Evolutionary conservation across 2,329 filamentous ascomycete genomes (phyloP), one percentile per base, ranked within the genome.

Genomic region (Talaromyces sp.): DNA sequence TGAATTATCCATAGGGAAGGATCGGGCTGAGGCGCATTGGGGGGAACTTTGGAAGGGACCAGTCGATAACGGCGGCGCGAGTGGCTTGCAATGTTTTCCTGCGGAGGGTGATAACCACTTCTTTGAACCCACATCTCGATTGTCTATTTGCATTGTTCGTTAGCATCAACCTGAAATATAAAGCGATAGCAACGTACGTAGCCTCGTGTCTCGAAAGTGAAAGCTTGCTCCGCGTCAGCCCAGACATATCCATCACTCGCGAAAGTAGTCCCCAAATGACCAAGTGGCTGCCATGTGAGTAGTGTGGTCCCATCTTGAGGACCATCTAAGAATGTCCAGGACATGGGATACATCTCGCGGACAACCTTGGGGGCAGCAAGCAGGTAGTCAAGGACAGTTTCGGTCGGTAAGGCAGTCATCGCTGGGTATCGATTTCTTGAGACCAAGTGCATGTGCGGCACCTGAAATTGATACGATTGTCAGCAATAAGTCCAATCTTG

Each of bases 201-300:
- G 69, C 89, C 89, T 67, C 83, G 81, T 67, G 89, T 85, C 66
- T 96, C 90, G 67, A 93, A 88, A 68, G 89, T 88, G 70, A 89
- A 94, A 50, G 87, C 86, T 62, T 89, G 85, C 79, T 99, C 94
- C 6, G 87, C 86, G 70, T 93, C 90, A 17, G 89, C 89, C 93
- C 93, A 99, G 19, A 97, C 84, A 76, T 93, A 96, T 56, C 95
- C 95, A 81, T 99, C 94, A 41, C 90, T 96, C 9, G 94, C 89
- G 74, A 93, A 96, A 71, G 88, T 89, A 1, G 86, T 88, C 3
- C 86, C 87, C 63, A 91, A 78, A 65, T 89, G 86, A 71, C 89
- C 85, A 61, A 90, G 82, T 2, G 94, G 90, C 76, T 97, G 93
- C 94, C 94, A 98, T 61, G 90, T 90, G 68, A 98, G 83, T 74